Evolutionary conservation across 805 yeast species (phyloP), one percentile per base, ranked within the genome.

Genomic region (Saccharomycopsis synnaedendra): DNA sequence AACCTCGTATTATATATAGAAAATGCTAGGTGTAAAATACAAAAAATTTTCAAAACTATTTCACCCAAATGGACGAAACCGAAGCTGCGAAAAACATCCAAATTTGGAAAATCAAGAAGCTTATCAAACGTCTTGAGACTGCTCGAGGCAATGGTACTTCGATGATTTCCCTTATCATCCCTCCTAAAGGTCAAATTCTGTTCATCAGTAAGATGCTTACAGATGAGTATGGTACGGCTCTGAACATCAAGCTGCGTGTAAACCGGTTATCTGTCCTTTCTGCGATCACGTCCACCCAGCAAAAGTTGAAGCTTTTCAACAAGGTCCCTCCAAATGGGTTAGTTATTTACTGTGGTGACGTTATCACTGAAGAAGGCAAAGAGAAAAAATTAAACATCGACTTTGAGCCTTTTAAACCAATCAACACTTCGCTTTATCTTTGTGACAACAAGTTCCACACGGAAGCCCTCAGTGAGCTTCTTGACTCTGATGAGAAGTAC

Each of bases 81-180:
- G 95, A 87, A 56, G 93, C 95, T 46, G 98, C 93, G 64, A 88
- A 85, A 71, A 90, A 89, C 71, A 90, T 93, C 64, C 96, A 93
- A 72, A 89, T 93, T 73, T 93, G 98, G 98, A 93, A 93, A 80
- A 81, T 93, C 75, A 90, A 89, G 75, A 93, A 93, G 70, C 75
- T 87, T 67, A 78, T 89, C 75, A 85, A 85, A 68, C 78, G 83
- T 52, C 75, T 93, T 58, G 93, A 93, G 64, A 71, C 70, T 59
- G 97, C 97, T 46, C 79, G 96, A 66, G 99, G 99, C 66, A 93
- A 90, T 65, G 99, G 99, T 67, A 93, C 99, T 42, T 93, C 98
- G 29, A 93, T 93, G 97, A 93, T 93, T 63, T 88, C 97, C 31
- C 74, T 93, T 64, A 85, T 93, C 58, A 86, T 89, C 55, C 96